phyloP scores from a whole-genome alignment of 2,329 filamentous ascomycete genomes.

The Aspergillus jensenii region DNA sequence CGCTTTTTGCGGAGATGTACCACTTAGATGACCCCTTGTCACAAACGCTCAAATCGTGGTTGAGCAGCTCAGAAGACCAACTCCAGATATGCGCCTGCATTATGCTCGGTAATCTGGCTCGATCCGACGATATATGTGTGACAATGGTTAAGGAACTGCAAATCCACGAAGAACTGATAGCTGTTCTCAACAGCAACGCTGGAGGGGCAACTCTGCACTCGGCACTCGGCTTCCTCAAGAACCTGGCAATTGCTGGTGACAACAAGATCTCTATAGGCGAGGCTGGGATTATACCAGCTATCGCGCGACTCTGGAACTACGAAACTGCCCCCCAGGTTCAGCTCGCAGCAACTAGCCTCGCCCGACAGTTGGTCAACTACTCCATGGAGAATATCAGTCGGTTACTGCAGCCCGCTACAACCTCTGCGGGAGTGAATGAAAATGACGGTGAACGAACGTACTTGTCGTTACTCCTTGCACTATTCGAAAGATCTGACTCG shows the following conservation, averaged over 20 bases:
- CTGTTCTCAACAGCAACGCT: conserved; percentile 39
- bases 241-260: conserved; percentile 46
- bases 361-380: conserved; percentile 39
- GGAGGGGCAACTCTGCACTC: conserved; percentile 45
- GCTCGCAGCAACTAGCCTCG: conserved; percentile 43
- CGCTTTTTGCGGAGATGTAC: conserved; percentile 38
- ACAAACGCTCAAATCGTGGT: conserved; percentile 40
- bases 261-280: conserved; percentile 41
- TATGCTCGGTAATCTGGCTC: conserved; percentile 49
- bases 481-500: conserved; percentile 45
- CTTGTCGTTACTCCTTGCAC: conserved; percentile 41
- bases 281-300: conserved; percentile 39
- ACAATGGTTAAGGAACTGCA: conserved; percentile 40
- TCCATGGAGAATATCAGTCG: conserved; percentile 39
- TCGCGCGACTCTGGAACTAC: conserved; percentile 41
- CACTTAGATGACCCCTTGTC: conserved; percentile 40
- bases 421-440: conserved; percentile 21
- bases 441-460: conserved; percentile 35
- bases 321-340: conserved; percentile 47
- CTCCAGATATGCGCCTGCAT: conserved; percentile 48
- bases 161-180: conserved; percentile 42
- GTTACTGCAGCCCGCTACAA: conserved; percentile 29
- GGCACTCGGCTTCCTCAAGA: conserved; percentile 49
- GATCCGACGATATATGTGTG: conserved; percentile 44
- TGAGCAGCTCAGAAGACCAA: conserved; percentile 40